Conservation (phyloP, 495 filamentous ascomycete species). For the Margaritispora aquatica region DNA sequence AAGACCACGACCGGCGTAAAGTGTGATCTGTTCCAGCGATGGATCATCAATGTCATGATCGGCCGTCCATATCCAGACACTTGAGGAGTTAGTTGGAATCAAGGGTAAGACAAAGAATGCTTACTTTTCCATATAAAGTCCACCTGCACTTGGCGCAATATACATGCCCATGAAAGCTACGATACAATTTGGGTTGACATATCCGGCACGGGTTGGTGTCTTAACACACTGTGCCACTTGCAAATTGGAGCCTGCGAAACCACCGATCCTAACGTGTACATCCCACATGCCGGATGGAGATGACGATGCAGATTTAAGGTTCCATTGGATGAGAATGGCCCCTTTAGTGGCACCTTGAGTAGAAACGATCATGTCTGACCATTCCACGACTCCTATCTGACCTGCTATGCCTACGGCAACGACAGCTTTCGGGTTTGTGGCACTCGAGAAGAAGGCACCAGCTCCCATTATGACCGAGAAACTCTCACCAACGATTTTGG, state of each 20-base stretch:
- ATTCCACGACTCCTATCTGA: slow-evolving; percentile 50
- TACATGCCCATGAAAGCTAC: slow-evolving; percentile 47
- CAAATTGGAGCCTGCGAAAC: slow-evolving; percentile 35
- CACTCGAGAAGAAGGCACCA: slow-evolving; percentile 44
- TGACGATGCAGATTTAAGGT: slow-evolving; percentile 3
- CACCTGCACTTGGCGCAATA: slow-evolving; percentile 35
- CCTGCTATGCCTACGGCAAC: slow-evolving; percentile 48
- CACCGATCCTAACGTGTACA: slow-evolving; percentile 40
- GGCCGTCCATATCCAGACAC: slow-evolving; percentile 53
- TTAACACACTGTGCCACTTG: slow-evolving; percentile 31
- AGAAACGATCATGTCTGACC: slow-evolving; percentile 50
- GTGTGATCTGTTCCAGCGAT: slow-evolving; percentile 59
- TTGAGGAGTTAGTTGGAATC: too few species aligned
- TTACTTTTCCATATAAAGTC: slow-evolving; percentile 55
- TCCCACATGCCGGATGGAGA: slow-evolving; percentile 27
- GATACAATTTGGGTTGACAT: slow-evolving; percentile 31
- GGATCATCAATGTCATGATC: slow-evolving; percentile 45
- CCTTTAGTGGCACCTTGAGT: slow-evolving; percentile 39
- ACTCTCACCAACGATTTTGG: slow-evolving; percentile 40
- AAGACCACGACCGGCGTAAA: slow-evolving; percentile 33
- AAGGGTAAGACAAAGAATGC: too few species aligned
- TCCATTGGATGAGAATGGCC: slow-evolving; percentile 37
- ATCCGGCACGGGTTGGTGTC: not conserved
- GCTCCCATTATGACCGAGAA: slow-evolving; percentile 42
- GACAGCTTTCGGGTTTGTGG: slow-evolving; percentile 41